A percentile compares a stretch with the other conserved stretches of the same genome.
Evolutionary conservation across 1,284 basidiomycete species (phyloP).

Genomic region (Leccinum pachyderme): DNA sequence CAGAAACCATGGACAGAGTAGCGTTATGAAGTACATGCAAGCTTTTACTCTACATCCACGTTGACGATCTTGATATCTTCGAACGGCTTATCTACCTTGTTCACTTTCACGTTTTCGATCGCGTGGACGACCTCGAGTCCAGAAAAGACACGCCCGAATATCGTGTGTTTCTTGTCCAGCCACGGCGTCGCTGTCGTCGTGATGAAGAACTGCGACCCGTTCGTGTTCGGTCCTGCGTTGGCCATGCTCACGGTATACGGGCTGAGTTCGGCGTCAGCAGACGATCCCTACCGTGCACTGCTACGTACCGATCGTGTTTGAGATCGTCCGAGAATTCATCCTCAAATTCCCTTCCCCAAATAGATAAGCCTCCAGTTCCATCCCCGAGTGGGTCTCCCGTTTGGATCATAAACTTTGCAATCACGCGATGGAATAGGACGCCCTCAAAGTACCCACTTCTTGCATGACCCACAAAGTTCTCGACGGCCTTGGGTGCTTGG

Average conservation of each 20-base stretch:
- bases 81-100: slow-evolving; percentile 83
- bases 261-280: slow-evolving; percentile 37
- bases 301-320: slow-evolving; percentile 79
- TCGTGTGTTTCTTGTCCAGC: slow-evolving; percentile 96
- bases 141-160: slow-evolving; percentile 83
- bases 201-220: slow-evolving; percentile 98
- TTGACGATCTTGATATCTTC: slow-evolving; percentile 91
- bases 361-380: slow-evolving; percentile 94
- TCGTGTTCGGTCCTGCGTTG: slow-evolving; percentile 93
- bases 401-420: slow-evolving; percentile 99
- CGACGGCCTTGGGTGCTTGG: slow-evolving; percentile 91
- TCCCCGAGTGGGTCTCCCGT: slow-evolving; percentile 97
- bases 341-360: slow-evolving; percentile 95
- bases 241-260: slow-evolving; percentile 99
- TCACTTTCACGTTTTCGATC: slow-evolving; percentile 78
- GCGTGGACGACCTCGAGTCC: slow-evolving; percentile 83
- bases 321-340: slow-evolving; percentile 92
- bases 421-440: slow-evolving; percentile 96
- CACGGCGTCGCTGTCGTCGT: slow-evolving; percentile 95
- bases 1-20: slow-evolving; percentile 39
- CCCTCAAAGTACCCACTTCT: slow-evolving; percentile 91
- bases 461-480: slow-evolving; percentile 97
- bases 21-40: slow-evolving; percentile 33
- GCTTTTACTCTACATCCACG: slow-evolving; percentile 59
- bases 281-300: not conserved